phyloP scores from a whole-genome alignment of 257 asterid genomes.

The Prunella vulgaris region DNA sequence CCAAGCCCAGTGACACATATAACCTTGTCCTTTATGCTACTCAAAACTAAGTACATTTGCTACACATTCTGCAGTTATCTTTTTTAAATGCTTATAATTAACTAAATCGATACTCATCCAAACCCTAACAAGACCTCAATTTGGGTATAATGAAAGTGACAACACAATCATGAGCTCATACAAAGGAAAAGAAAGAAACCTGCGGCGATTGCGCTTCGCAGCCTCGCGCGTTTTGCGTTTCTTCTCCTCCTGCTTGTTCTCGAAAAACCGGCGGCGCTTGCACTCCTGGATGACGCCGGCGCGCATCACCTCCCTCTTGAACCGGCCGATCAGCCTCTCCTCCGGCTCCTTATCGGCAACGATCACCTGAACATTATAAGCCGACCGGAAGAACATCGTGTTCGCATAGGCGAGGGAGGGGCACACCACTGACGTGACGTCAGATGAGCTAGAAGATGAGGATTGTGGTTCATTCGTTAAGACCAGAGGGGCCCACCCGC shows the following conservation, averaged over 20 bases:
- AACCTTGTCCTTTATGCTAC: background rate
- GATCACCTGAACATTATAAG: conserved; percentile 71
- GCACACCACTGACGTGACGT: conserved; percentile 49
- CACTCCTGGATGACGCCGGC: conserved; percentile 90
- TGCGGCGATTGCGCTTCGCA: conserved; percentile 81
- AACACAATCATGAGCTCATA: background rate
- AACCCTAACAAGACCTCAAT: background rate
- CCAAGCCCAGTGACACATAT: background rate
- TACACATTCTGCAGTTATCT: background rate
- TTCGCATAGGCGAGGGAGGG: conserved; percentile 67
- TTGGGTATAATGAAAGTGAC: background rate
- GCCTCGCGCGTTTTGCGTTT: conserved; percentile 86
- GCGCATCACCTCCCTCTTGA: conserved; percentile 84
- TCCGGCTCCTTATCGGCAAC: conserved; percentile 87
- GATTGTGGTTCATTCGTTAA: conserved; percentile 30
- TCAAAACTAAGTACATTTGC: background rate
- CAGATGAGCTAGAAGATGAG: conserved; percentile 26
- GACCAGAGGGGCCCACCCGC: conserved; percentile 30
- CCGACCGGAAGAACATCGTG: conserved; percentile 57
- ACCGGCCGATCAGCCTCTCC: conserved; percentile 76
- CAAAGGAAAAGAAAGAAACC: conserved; percentile 24
- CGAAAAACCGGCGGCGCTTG: conserved; percentile 67
- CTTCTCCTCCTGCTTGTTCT: conserved; percentile 78
- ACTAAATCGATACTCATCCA: background rate
- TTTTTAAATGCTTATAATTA: background rate